These are phyloP conservation scores for Parachaetomium inaequale DNA, from an alignment of 495 filamentous ascomycete species.

Conservation along the genomic window DNA sequence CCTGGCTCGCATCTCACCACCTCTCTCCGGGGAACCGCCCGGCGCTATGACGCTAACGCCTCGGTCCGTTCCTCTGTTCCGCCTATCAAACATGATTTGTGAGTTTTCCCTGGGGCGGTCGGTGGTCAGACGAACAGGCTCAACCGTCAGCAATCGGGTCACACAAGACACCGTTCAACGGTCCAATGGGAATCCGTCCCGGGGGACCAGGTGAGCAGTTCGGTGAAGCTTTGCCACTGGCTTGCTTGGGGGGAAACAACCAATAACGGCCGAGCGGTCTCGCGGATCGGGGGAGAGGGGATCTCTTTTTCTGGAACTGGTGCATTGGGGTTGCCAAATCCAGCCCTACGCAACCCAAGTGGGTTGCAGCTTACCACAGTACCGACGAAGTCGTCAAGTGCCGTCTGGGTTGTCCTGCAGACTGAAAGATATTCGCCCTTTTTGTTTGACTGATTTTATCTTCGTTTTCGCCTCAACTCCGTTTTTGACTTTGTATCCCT, in stretches of 20 bases:
- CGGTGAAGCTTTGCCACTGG: constrained; percentile 10
- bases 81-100: constrained; percentile 8
- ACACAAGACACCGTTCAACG: not conserved
- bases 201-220: constrained; percentile 4
- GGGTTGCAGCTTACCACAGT: not conserved
- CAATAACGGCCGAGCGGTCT: not conserved
- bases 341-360: constrained; percentile 3
- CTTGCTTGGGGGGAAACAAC: not conserved
- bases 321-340: constrained; percentile 2
- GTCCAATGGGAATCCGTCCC: constrained; percentile 7
- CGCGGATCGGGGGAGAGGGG: not conserved
- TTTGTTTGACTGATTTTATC: not conserved
- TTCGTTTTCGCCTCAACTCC: no score
- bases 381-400: not conserved
- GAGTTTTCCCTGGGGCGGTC: constrained; percentile 12
- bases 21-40: constrained; percentile 19
- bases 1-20: not conserved
- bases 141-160: not conserved
- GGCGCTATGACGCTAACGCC: not conserved
- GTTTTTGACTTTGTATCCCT: not conserved
- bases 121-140: constrained; percentile 22
- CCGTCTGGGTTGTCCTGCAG: not conserved
- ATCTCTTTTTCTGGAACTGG: not conserved
- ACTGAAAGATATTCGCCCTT: not conserved
- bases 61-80: constrained; percentile 30